phyloP scores from a whole-genome alignment of 2,329 filamentous ascomycete species.

The Talaromyces sp. region DNA sequence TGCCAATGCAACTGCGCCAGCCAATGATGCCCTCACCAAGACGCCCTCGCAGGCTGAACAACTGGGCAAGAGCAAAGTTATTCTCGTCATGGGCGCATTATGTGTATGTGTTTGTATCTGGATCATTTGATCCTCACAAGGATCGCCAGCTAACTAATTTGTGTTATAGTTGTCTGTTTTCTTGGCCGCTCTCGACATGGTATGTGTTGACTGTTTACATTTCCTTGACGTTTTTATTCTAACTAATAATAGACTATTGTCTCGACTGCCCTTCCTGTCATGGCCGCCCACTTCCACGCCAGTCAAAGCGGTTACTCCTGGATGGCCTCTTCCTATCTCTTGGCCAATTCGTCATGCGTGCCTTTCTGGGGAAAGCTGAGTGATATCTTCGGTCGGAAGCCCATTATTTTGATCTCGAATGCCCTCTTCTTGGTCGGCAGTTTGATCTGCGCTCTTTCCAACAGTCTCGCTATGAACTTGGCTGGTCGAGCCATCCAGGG shows the following conservation, averaged over 20 bases:
- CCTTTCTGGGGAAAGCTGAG: conserved; percentile 60
- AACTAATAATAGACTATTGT: conserved; percentile 33
- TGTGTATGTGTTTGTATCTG: conserved; percentile 24
- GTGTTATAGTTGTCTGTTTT: conserved; percentile 48
- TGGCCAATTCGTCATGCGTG: conserved; percentile 44
- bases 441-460: conserved; percentile 54
- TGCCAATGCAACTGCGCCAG: neutral
- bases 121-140: neutral
- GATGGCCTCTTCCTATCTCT: conserved; percentile 43
- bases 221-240: neutral
- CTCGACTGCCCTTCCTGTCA: conserved; percentile 42
- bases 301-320: conserved; percentile 42
- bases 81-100: conserved; percentile 37
- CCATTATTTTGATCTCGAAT: conserved; percentile 55
- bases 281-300: conserved; percentile 37
- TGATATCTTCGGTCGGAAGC: conserved; percentile 64
- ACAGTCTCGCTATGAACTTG: conserved; percentile 58
- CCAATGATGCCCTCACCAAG: conserved; percentile 10
- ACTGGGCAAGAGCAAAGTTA: conserved; percentile 35
- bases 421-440: conserved; percentile 58
- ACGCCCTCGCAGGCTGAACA: conserved; percentile 32
- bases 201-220: conserved; percentile 16
- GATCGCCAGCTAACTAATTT: conserved; percentile 12
- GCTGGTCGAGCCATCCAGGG: conserved; percentile 59
- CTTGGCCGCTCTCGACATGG: conserved; percentile 56